These are phyloP conservation scores for Juncus effusus DNA, from an alignment of 176 grass and related monocot species.

Conservation along the genomic window DNA sequence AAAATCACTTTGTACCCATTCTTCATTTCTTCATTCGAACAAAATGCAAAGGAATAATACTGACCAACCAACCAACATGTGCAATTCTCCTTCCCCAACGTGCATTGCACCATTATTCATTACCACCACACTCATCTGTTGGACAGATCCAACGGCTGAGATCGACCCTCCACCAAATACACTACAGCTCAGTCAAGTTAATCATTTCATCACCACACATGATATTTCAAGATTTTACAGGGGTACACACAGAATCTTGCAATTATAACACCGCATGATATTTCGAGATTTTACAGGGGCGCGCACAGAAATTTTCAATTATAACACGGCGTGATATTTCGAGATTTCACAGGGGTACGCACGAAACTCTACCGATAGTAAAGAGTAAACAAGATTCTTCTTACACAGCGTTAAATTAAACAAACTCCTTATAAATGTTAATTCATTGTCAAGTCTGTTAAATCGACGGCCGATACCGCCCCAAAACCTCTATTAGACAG, in stretches of 20 bases:
- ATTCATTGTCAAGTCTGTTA: not conserved
- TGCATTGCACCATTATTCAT: not conserved
- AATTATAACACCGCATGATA: not conserved
- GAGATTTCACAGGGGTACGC: too few species aligned
- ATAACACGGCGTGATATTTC: not conserved
- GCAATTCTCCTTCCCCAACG: too few species aligned
- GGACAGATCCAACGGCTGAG: constrained; percentile 18
- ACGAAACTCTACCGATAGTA: too few species aligned
- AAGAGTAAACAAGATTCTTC: too few species aligned
- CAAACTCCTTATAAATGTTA: too few species aligned
- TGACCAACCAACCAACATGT: not conserved
- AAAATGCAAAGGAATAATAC: too few species aligned
- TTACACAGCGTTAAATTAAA: too few species aligned
- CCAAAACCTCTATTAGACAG: constrained; percentile 16
- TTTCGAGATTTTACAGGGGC: too few species aligned
- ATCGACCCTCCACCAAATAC: constrained; percentile 6
- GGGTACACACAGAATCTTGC: too few species aligned
- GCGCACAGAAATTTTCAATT: not conserved
- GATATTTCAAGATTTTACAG: too few species aligned
- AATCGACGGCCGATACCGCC: constrained; percentile 13
- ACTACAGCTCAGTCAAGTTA: not conserved
- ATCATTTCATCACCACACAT: not conserved
- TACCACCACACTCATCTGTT: not conserved
- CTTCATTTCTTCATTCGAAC: too few species aligned
- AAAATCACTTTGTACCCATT: too few species aligned